Conservation (phyloP, 2,329 filamentous ascomycete species). For the Hymenoscyphus salicellus region DNA sequence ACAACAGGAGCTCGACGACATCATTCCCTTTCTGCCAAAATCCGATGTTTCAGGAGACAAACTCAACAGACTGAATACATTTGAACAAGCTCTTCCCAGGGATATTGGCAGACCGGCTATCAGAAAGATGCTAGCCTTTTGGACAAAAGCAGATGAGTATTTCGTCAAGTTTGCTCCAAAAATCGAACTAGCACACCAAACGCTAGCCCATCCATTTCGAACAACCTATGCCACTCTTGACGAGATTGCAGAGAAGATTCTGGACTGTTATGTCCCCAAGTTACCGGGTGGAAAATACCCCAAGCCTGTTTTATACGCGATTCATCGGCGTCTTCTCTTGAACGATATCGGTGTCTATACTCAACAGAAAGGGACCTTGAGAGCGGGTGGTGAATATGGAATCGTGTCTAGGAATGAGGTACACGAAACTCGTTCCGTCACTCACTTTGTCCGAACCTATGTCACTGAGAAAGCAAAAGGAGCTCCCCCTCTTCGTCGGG, state of each 20-base stretch:
- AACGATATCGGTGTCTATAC: conserved; percentile 61
- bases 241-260: conserved; percentile 45
- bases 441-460: conserved; percentile 52
- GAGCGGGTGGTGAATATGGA: conserved; percentile 58
- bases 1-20: conserved; percentile 40
- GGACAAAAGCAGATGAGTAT: conserved; percentile 43
- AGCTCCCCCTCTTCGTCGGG: background rate
- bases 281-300: conserved; percentile 40
- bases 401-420: conserved; percentile 57
- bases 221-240: conserved; percentile 43
- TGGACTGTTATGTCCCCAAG: conserved; percentile 26
- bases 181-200: conserved; percentile 48
- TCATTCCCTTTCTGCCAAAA: conserved; percentile 46
- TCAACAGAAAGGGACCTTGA: conserved; percentile 46
- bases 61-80: conserved; percentile 37
- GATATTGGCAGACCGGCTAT: conserved; percentile 45
- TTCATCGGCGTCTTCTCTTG: conserved; percentile 61
- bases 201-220: conserved; percentile 43
- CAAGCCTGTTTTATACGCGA: conserved; percentile 60
- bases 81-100: conserved; percentile 44
- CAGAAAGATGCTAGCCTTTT: conserved; percentile 43
- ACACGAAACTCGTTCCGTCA: conserved; percentile 48
- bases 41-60: conserved; percentile 37
- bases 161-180: conserved; percentile 46
- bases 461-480: conserved; percentile 41